These are phyloP conservation scores for Lipomyces yamanashiensis DNA, from an alignment of 805 yeast species.

Conservation along the genomic window DNA sequence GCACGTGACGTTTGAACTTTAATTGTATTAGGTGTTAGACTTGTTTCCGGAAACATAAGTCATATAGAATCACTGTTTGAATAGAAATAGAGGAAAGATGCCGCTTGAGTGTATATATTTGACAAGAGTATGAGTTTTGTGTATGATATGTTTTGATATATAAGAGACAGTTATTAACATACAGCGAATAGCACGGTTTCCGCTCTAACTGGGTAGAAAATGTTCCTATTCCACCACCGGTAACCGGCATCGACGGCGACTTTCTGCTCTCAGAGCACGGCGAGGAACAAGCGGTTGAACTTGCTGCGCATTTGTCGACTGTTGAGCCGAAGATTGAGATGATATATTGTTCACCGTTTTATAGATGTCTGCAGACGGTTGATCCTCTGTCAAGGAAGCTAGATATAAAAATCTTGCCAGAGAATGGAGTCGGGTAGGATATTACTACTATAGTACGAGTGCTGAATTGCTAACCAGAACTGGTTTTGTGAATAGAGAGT, in stretches of 20 bases:
- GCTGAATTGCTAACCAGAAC: neutral
- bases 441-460: neutral
- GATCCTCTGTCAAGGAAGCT: conserved; percentile 67
- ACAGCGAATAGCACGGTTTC: conserved; percentile 67
- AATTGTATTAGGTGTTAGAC: neutral
- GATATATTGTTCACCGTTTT: conserved; percentile 82
- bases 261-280: conserved; percentile 90
- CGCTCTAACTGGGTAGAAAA: conserved; percentile 81
- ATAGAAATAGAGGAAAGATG: conserved; percentile 1
- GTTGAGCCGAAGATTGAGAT: conserved; percentile 66
- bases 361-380: conserved; percentile 84
- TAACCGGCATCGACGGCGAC: conserved; percentile 90
- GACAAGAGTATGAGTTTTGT: conserved; percentile 11
- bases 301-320: conserved; percentile 63
- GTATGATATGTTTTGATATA: neutral
- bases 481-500: conserved; percentile 54
- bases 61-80: neutral
- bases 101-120: conserved; percentile 19
- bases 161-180: neutral
- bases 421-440: conserved; percentile 72
- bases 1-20: neutral
- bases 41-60: no score
- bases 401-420: conserved; percentile 65
- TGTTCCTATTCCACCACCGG: conserved; percentile 69
- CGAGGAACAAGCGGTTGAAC: conserved; percentile 79